phyloP scores from a whole-genome alignment of 2,329 filamentous ascomycete genomes.

The Cryphonectria nitschkei region DNA sequence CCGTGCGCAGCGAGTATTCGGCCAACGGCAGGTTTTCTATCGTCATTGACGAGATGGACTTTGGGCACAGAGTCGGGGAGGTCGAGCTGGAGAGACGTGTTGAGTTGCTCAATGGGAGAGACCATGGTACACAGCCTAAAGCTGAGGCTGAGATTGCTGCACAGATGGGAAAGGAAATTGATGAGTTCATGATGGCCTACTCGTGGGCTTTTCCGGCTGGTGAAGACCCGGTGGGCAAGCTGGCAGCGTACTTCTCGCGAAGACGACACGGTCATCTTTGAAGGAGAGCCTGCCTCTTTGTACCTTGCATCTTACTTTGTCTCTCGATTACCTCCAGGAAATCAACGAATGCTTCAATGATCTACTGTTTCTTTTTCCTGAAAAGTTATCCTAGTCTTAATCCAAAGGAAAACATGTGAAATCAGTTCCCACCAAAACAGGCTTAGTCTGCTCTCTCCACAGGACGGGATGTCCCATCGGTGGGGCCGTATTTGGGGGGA shows the following conservation, averaged over 20 bases:
- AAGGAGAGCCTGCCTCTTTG: not conserved
- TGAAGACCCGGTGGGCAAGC: not conserved
- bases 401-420: not conserved
- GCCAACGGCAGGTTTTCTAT: not conserved
- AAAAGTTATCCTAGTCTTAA: not conserved
- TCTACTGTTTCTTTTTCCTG: too few relatives aligned
- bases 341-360: not conserved
- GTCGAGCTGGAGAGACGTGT: not conserved
- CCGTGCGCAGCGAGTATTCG: not conserved
- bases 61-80: not conserved
- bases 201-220: not conserved
- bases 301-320: too few relatives aligned
- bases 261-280: not conserved
- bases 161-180: not conserved
- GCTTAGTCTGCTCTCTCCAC: not conserved
- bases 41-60: not conserved
- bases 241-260: not conserved
- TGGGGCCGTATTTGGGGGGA: not conserved
- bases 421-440: not conserved
- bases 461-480: not conserved
- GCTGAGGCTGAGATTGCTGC: not conserved
- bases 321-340: too few relatives aligned
- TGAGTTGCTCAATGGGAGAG: not conserved
- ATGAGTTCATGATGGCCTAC: not conserved
- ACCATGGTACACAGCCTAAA: not conserved